Conservation (phyloP, 441 rosid species). For the Eutrema salsugineum region DNA sequence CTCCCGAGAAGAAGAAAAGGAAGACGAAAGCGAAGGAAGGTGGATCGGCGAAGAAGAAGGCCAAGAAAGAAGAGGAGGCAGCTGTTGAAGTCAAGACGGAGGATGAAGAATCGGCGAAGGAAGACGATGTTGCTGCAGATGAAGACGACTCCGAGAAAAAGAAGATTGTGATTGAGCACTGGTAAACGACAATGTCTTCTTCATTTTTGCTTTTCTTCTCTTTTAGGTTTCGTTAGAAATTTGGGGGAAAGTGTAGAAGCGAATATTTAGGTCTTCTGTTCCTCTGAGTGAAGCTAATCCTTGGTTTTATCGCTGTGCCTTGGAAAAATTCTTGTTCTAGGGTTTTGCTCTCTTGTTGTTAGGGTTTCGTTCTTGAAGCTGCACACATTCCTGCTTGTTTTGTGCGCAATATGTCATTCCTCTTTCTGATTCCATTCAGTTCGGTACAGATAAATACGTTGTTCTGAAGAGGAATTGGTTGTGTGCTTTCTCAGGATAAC, state of each 20-base stretch:
- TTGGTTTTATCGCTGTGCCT: neutral
- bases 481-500: neutral
- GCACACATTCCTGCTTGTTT: neutral
- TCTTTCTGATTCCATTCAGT: no score
- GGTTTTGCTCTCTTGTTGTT: neutral
- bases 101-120: neutral
- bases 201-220: neutral
- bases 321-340: neutral
- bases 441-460: neutral
- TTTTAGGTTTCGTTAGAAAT: constrained; percentile 1
- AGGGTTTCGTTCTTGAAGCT: constrained; percentile 7
- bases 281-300: neutral
- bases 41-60: constrained; percentile 1
- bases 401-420: neutral
- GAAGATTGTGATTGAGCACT: constrained; percentile 65
- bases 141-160: constrained; percentile 18
- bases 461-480: neutral
- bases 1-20: constrained; percentile 10
- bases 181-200: constrained; percentile 35
- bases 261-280: neutral
- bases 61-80: constrained; percentile 5
- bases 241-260: neutral
- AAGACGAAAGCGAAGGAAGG: neutral
- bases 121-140: neutral
- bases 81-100: neutral